Evolutionary conservation across 345 rosid species (phyloP).

Genomic region (Eucalyptus marginata): DNA sequence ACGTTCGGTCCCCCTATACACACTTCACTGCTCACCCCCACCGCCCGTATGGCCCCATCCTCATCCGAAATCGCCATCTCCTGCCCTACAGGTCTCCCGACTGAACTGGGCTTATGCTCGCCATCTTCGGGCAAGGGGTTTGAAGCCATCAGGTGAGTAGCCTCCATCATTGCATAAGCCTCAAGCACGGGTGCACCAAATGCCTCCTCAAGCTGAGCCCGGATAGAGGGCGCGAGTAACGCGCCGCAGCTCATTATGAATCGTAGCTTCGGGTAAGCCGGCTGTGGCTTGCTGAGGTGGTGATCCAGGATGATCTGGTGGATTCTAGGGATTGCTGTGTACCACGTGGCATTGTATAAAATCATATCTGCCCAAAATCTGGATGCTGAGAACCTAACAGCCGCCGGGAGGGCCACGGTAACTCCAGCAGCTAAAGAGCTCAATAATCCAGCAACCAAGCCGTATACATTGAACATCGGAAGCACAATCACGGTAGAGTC

Average conservation of each 20-base stretch:
- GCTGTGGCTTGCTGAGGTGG: slow-evolving; percentile 41
- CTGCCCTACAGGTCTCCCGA: slow-evolving; percentile 75
- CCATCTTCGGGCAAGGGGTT: slow-evolving; percentile 80
- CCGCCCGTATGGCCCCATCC: slow-evolving; percentile 39
- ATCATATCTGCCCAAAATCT: slow-evolving; percentile 74
- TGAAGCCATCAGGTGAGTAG: slow-evolving; percentile 60
- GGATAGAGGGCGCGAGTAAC: slow-evolving; percentile 64
- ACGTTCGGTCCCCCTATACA: slow-evolving; percentile 83
- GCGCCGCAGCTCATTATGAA: slow-evolving; percentile 86
- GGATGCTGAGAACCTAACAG: slow-evolving; percentile 72
- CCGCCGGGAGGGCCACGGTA: slow-evolving; percentile 65
- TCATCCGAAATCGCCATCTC: slow-evolving; percentile 60
- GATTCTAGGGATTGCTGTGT: slow-evolving; percentile 77
- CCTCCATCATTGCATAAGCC: slow-evolving; percentile 93
- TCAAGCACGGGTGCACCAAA: slow-evolving; percentile 78
- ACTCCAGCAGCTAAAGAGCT: slow-evolving; percentile 70
- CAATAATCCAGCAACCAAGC: slow-evolving; percentile 56
- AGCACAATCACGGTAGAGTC: slow-evolving; percentile 74
- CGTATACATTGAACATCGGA: slow-evolving; percentile 76
- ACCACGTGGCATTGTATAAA: slow-evolving; percentile 66
- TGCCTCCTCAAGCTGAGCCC: slow-evolving; percentile 60
- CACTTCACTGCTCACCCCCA: slow-evolving; percentile 49
- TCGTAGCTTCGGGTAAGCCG: slow-evolving; percentile 53
- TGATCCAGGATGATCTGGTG: slow-evolving; percentile 82
- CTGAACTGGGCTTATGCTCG: slow-evolving; percentile 65